Evolutionary conservation across 2,329 filamentous ascomycete species (phyloP), one percentile per base, ranked within the genome.

Genomic region (Colletotrichum coccodes): DNA sequence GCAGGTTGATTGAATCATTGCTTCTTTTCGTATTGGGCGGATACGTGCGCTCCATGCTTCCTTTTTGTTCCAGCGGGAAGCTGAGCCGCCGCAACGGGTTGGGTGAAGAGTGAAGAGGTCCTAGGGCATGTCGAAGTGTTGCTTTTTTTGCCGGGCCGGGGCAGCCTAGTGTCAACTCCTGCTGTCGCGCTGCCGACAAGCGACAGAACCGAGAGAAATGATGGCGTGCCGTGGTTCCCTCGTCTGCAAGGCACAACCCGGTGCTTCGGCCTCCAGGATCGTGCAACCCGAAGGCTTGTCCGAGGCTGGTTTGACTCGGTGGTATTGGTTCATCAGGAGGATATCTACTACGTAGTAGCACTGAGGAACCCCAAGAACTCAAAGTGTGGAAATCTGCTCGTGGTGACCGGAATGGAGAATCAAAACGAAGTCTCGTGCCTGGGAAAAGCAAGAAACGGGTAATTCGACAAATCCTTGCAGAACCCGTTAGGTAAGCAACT

Each of bases 1-100:
- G 36, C 42, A 21, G 28, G 49, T 14, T 12, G 14, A 40, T 9
- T 47, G 49, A 21, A 18, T 23, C 36, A 9, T 56, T 65, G 44
- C 49, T 65, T 56, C 44, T 44, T 50, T 26, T 66, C 47, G 54
- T 68, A 49, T 60, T 34, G 34, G 21, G 49, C 46, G 21, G 38
- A 54, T 65, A 50, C 34, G 42, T 56, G 40, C 34, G 36, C 50
- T 42, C 21, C 54, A 34, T 58, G 62, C 62, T 53, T 52, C 34
- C 18, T 28, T 65, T 34, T 47, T 38, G 34, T 38, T 57, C 28
- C 40, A 57, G 44, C 50, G 36, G 50, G 40, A 44, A 50, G 28
- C 36, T 16, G 34, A 50, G 59, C 42, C 36, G 40, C 36, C 32
- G 47, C 21, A 21, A 59, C 66, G 53, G 61, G 66, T 40, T 53